A percentile compares a stretch with the other conserved stretches of the same genome.
Conservation (phyloP, 805 yeast species). For the Candida michaelii region DNA sequence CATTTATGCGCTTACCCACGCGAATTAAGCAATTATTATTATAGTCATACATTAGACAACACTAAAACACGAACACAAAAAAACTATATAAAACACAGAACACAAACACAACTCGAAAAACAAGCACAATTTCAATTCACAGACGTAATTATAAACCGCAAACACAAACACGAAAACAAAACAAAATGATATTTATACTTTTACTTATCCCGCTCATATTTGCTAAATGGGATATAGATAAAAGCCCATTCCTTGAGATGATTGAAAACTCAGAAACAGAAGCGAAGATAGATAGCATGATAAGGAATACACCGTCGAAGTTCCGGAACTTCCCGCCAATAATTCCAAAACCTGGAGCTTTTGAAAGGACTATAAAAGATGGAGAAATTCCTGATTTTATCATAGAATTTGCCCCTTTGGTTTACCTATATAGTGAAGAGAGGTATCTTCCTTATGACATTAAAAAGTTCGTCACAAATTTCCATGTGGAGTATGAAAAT, state of each 20-base stretch:
- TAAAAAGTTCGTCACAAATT: slow-evolving; percentile 63
- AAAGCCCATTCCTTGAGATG: slow-evolving; percentile 3
- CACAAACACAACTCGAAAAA: too few species aligned
- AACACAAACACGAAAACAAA: neutral
- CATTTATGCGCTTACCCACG: slow-evolving; percentile 4
- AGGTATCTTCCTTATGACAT: slow-evolving; percentile 81
- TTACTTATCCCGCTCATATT: neutral
- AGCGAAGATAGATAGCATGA: slow-evolving; percentile 23
- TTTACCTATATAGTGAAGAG: slow-evolving; percentile 88
- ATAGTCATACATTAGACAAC: too few species aligned
- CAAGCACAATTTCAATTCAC: neutral
- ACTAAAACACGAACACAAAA: too few species aligned
- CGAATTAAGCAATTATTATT: slow-evolving; percentile 2
- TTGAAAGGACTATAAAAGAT: slow-evolving; percentile 38
- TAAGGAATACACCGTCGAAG: slow-evolving; percentile 22
- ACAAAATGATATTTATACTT: neutral
- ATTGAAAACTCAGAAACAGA: slow-evolving; percentile 4
- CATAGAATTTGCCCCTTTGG: slow-evolving; percentile 68
- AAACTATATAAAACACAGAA: too few species aligned
- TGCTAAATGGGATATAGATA: slow-evolving; percentile 7
- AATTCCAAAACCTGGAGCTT: slow-evolving; percentile 27
- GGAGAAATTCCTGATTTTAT: slow-evolving; percentile 69
- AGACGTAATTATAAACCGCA: neutral
- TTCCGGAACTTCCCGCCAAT: slow-evolving; percentile 36
- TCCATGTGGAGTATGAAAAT: slow-evolving; percentile 53